phyloP scores from a whole-genome alignment of 305 asterid genomes.

The Solanum hybrid region DNA sequence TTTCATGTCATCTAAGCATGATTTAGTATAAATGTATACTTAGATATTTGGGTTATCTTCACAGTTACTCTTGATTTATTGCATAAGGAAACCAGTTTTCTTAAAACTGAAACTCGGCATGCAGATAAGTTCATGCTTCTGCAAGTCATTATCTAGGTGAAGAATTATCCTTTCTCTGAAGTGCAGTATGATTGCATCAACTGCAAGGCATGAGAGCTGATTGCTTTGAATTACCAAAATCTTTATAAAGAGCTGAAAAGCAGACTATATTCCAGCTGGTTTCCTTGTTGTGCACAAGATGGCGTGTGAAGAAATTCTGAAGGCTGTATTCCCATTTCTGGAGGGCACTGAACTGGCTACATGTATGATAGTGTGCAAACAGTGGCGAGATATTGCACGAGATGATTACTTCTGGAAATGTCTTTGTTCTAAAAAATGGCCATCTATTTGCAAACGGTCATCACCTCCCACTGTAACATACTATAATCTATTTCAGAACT shows the following conservation, averaged over 20 bases:
- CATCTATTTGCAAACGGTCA: slow-evolving; percentile 65
- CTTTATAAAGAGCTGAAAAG: background rate
- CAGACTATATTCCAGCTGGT: background rate
- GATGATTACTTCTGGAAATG: slow-evolving; percentile 97
- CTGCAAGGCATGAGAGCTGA: background rate
- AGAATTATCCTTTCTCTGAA: background rate
- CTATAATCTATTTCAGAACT: slow-evolving; percentile 43
- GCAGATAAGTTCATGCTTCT: background rate
- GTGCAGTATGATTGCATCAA: background rate
- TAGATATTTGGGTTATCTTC: background rate
- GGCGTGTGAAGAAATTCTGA: slow-evolving; percentile 56
- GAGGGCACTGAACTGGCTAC: slow-evolving; percentile 71
- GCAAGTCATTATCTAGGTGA: background rate
- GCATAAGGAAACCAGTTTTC: background rate
- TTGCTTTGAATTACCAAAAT: background rate
- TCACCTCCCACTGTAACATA: slow-evolving; percentile 56
- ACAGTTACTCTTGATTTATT: background rate
- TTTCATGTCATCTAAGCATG: background rate
- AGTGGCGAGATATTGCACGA: slow-evolving; percentile 58
- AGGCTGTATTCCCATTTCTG: slow-evolving; percentile 78
- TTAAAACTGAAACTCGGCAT: background rate
- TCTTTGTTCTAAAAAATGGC: slow-evolving; percentile 79
- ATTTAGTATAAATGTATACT: background rate
- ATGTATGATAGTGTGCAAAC: slow-evolving; percentile 69
- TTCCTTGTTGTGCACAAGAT: slow-evolving; percentile 19